These are phyloP conservation scores for Morella rubra DNA, from an alignment of 306 rosid species.

Conservation along the genomic window DNA sequence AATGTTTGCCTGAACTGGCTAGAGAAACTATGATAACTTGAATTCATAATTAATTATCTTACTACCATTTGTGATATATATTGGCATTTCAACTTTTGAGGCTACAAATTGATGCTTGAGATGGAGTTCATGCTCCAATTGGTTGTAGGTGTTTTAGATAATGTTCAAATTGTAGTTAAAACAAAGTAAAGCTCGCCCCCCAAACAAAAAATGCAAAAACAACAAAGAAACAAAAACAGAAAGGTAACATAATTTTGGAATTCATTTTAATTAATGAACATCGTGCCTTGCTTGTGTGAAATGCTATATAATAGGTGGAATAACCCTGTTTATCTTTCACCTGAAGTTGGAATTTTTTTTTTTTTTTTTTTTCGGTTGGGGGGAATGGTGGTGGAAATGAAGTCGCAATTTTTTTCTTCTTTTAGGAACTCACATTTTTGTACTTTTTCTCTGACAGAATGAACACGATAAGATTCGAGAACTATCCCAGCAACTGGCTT, in stretches of 20 bases:
- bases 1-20: not conserved
- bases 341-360: not conserved
- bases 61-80: not conserved
- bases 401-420: not conserved
- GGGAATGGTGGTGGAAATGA: too few species aligned
- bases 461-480: slow-evolving; percentile 90
- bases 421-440: slow-evolving; percentile 1
- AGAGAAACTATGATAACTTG: not conserved
- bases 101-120: not conserved
- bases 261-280: not conserved
- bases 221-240: not conserved
- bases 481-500: slow-evolving; percentile 77
- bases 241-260: not conserved
- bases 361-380: too few species aligned
- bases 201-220: too few species aligned
- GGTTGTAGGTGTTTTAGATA: not conserved
- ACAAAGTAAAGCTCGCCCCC: not conserved
- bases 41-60: not conserved
- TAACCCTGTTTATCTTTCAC: not conserved
- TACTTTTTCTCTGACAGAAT: slow-evolving; percentile 46
- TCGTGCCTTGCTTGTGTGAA: not conserved
- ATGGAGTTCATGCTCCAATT: not conserved
- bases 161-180: not conserved
- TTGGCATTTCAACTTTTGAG: not conserved
- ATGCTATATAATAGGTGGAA: too few species aligned